A percentile compares a stretch with the other conserved stretches of the same genome.
phyloP scores from a whole-genome alignment of 2,329 filamentous ascomycete species.

The Monilinia laxa region DNA sequence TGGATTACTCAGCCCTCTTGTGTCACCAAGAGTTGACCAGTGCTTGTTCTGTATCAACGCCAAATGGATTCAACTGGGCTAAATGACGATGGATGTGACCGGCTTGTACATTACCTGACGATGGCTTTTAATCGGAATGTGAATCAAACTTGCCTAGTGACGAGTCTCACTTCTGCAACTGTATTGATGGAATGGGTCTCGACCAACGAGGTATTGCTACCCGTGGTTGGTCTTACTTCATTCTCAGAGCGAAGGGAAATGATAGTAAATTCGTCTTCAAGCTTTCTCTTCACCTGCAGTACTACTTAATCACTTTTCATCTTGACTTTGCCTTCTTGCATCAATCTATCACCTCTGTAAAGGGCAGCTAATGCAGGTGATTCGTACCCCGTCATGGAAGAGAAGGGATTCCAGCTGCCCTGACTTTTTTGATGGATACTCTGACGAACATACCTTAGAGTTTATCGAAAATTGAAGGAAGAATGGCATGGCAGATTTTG shows the following conservation, averaged over 20 bases:
- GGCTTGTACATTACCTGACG: too few species aligned
- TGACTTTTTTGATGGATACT: not conserved
- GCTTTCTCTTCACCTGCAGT: too few species aligned
- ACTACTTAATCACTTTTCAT: not conserved
- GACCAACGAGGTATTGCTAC: not conserved
- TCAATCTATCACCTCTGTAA: not conserved
- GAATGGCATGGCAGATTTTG: too few species aligned
- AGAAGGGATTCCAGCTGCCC: not conserved
- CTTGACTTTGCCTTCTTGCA: not conserved
- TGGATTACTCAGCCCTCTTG: slow-evolving; percentile 2
- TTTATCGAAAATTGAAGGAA: not conserved
- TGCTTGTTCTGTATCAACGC: too few species aligned
- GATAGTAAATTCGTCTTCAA: not conserved
- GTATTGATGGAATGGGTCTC: not conserved
- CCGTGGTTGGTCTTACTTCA: not conserved
- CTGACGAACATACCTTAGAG: too few species aligned
- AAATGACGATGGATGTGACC: too few species aligned
- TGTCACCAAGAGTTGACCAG: not conserved
- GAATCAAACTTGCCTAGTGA: too few species aligned
- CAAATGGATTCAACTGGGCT: too few species aligned
- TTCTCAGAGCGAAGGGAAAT: not conserved
- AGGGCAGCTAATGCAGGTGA: not conserved
- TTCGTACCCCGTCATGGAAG: not conserved
- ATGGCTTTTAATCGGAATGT: too few species aligned
- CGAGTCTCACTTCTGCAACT: not conserved